phyloP scores from a whole-genome alignment of 768 basidiomycete genomes.

The Pilatotrama ljubarskyi region DNA sequence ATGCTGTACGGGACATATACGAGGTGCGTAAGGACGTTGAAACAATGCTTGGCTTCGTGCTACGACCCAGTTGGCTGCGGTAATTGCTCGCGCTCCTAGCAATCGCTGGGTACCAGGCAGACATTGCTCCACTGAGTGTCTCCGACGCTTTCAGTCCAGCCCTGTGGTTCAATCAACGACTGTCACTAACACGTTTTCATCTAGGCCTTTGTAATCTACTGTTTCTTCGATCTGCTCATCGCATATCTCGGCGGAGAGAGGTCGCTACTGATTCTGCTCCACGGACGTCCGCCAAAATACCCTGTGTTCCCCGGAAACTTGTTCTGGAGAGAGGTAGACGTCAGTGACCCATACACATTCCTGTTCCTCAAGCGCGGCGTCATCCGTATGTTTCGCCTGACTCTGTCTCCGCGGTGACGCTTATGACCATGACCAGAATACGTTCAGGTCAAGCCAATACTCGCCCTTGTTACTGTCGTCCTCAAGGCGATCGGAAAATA shows the following conservation, averaged over 20 bases:
- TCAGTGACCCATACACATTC: slow-evolving; percentile 93
- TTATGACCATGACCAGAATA: slow-evolving; percentile 64
- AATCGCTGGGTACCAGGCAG: too few relatives aligned
- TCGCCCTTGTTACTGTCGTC: slow-evolving; percentile 81
- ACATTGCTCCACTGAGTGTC: too few relatives aligned
- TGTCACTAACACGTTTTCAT: neutral
- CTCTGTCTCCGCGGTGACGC: neutral
- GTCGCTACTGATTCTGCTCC: slow-evolving; percentile 86
- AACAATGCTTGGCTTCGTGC: too few relatives aligned
- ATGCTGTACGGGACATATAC: slow-evolving; percentile 92
- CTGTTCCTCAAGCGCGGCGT: slow-evolving; percentile 94
- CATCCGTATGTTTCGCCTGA: slow-evolving; percentile 58
- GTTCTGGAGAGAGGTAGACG: slow-evolving; percentile 85
- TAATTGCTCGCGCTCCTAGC: too few relatives aligned
- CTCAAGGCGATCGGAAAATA: slow-evolving; percentile 87
- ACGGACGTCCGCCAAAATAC: slow-evolving; percentile 85
- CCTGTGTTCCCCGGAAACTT: slow-evolving; percentile 85
- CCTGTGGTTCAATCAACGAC: too few relatives aligned
- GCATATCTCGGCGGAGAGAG: slow-evolving; percentile 92
- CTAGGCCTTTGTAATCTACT: slow-evolving; percentile 93
- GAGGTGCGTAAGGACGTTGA: too few relatives aligned
- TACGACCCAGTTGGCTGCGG: too few relatives aligned
- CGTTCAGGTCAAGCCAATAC: slow-evolving; percentile 91
- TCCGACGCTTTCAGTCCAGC: too few relatives aligned
- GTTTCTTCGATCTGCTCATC: slow-evolving; percentile 81